A percentile compares a stretch with the other conserved stretches of the same genome.
Evolutionary conservation across 2,329 filamentous ascomycete species (phyloP).

Genomic region (Trichoderma pleuroti): DNA sequence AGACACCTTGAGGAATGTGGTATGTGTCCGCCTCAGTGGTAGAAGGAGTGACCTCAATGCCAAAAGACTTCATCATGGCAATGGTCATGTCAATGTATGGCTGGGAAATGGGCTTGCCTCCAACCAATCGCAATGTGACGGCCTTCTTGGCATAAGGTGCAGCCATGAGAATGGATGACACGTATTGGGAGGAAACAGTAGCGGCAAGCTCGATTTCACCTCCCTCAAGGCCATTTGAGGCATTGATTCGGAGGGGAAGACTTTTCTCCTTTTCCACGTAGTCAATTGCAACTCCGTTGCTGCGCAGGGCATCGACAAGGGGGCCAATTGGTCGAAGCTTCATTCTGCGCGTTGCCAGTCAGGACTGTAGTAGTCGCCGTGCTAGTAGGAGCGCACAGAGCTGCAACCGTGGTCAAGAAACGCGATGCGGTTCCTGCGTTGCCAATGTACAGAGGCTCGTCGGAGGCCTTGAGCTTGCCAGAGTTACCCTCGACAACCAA

Average conservation of each 20-base stretch:
- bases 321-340: conserved; percentile 92
- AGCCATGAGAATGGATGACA: conserved; percentile 94
- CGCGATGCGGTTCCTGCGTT: conserved; percentile 95
- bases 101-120: conserved; percentile 96
- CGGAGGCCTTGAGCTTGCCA: conserved; percentile 74
- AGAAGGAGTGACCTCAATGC: conserved; percentile 74
- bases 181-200: conserved; percentile 97
- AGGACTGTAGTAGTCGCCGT: conserved; percentile 66
- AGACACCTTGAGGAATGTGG: conserved; percentile 80
- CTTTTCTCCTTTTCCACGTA: conserved; percentile 83
- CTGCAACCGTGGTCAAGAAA: conserved; percentile 88
- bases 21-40: conserved; percentile 83
- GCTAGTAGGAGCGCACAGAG: conserved; percentile 67
- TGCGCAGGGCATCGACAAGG: conserved; percentile 81
- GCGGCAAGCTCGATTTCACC: conserved; percentile 89
- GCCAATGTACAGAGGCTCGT: conserved; percentile 80
- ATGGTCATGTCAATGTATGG: conserved; percentile 99
- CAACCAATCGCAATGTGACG: conserved; percentile 83
- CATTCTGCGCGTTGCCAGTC: conserved; percentile 94
- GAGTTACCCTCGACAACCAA: conserved; percentile 87
- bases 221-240: conserved; percentile 77
- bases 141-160: conserved; percentile 94
- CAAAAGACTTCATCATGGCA: conserved; percentile 93
- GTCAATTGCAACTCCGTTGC: conserved; percentile 82
- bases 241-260: conserved; percentile 77